Conservation (phyloP, 1,284 basidiomycete species). For the Abortiporus biennis region DNA sequence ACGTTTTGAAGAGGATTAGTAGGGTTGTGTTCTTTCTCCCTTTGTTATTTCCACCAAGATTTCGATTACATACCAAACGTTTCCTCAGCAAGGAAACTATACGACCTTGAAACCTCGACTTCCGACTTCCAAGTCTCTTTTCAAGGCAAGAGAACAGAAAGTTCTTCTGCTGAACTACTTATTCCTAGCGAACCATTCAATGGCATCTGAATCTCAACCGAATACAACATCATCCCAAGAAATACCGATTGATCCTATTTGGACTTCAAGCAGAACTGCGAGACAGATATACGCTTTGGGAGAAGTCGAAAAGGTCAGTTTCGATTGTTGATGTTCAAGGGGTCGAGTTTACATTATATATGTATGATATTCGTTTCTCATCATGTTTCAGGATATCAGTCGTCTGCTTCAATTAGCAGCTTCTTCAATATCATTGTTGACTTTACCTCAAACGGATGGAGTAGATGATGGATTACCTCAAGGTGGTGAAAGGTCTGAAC, state of each 20-base stretch:
- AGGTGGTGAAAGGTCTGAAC: slow-evolving; percentile 75
- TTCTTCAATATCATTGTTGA: slow-evolving; percentile 68
- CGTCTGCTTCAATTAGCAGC: slow-evolving; percentile 67
- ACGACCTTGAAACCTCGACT: too few species aligned
- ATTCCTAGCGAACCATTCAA: too few species aligned
- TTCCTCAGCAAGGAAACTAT: too few species aligned
- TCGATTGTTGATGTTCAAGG: not conserved
- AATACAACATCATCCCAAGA: not conserved
- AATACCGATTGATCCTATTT: slow-evolving; percentile 61
- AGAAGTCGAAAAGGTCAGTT: slow-evolving; percentile 71
- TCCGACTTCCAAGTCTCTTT: too few species aligned
- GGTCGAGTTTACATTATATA: not conserved
- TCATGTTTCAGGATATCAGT: slow-evolving; percentile 73
- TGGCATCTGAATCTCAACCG: too few species aligned
- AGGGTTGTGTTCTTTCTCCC: too few species aligned
- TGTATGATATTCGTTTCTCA: not conserved
- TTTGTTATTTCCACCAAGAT: too few species aligned
- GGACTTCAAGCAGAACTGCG: slow-evolving; percentile 75
- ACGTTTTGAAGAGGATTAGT: too few species aligned
- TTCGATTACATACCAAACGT: too few species aligned
- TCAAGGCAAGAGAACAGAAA: too few species aligned
- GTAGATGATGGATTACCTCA: slow-evolving; percentile 62
- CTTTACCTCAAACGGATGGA: slow-evolving; percentile 70
- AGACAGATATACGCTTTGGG: slow-evolving; percentile 74
- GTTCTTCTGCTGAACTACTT: too few species aligned